These are phyloP conservation scores for Penicillium griseofulvum DNA, from an alignment of 2,329 filamentous ascomycete species.

Conservation along the genomic window DNA sequence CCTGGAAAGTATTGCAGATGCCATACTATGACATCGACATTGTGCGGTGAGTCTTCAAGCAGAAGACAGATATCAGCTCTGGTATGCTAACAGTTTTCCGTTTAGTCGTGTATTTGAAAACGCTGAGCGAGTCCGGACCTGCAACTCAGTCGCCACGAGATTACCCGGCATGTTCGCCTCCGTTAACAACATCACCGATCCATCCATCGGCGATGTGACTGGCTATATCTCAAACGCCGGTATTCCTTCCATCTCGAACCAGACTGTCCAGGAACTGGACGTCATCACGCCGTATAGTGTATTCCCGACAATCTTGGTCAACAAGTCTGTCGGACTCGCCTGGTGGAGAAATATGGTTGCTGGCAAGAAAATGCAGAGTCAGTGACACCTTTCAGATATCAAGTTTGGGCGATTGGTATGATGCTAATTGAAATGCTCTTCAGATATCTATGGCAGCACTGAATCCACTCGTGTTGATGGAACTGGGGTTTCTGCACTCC, in stretches of 20 bases:
- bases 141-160: slow-evolving; percentile 42
- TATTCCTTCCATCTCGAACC: slow-evolving; percentile 42
- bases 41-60: slow-evolving; percentile 28
- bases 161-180: slow-evolving; percentile 45
- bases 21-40: slow-evolving; percentile 46
- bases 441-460: slow-evolving; percentile 41
- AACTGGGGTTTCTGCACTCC: slow-evolving; percentile 38
- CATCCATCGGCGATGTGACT: slow-evolving; percentile 36
- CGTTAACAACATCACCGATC: slow-evolving; percentile 45
- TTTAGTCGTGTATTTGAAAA: slow-evolving; percentile 40
- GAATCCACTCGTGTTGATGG: slow-evolving; percentile 44
- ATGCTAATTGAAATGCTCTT: neutral
- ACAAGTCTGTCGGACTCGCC: slow-evolving; percentile 41
- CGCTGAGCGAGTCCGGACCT: slow-evolving; percentile 43
- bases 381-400: slow-evolving; percentile 1
- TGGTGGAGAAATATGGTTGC: slow-evolving; percentile 47
- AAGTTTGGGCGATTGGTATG: neutral
- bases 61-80: neutral
- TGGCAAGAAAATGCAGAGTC: slow-evolving; percentile 48
- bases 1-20: slow-evolving; percentile 46
- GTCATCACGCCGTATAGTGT: slow-evolving; percentile 45
- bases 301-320: slow-evolving; percentile 41
- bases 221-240: slow-evolving; percentile 46
- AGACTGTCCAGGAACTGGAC: slow-evolving; percentile 43
- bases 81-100: neutral